Conservation (phyloP, 176 grass and related monocot species). For the barley (Hordeum vulgare) region MorexV3_pseudomolecules_assembly NC_058523.1:18884455-18884954, state of each 20-base stretch:
- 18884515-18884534: too few relatives aligned
- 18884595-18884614: neutral
- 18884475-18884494: too few relatives aligned
- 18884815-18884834: too few relatives aligned
- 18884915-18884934: too few relatives aligned
- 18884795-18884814: neutral
- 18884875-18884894: neutral
- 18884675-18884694: neutral
- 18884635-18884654: neutral
- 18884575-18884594: neutral
- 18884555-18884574: neutral
- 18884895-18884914: too few relatives aligned
- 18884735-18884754: conserved; percentile 14
- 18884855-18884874: neutral
- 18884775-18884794: conserved; percentile 52
- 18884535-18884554: neutral
- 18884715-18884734: neutral
- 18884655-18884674: neutral
- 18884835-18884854: neutral
- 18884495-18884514: too few relatives aligned
- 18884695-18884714: neutral
- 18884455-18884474: too few relatives aligned
- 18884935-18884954: too few relatives aligned
- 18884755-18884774: conserved; percentile 67
- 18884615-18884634: neutral